Base-by-base conservation (phyloP, 768 basidiomycete genomes). In the Leccinum sublutescens region DNA sequence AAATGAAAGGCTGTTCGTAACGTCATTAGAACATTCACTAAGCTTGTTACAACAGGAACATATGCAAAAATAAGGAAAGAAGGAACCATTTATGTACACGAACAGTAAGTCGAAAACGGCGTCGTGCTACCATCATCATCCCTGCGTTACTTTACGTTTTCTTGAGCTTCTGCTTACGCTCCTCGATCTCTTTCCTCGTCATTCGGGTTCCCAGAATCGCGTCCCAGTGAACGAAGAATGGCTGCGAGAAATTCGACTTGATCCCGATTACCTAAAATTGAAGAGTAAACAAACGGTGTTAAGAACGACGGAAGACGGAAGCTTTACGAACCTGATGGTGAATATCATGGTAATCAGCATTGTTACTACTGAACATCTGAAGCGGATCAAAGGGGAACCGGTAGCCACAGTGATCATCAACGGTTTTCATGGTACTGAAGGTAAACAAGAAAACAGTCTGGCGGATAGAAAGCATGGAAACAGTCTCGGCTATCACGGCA, bases 211-310 rank as follows among this genome's bases (percentile, higher is more conserved):
- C 89, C 55, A 97, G 79, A 25, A 97, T 69, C 9, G 75, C 75
- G 70, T 98, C 95, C 94, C 94, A 98, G 66, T 96, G 94, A 48
- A 95, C 79, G 73, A 95, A 99, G 79, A 94, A 98, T 1, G 95
- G 95, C 68, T 98, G 95, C 1, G 91, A 82, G 70, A 95, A 99
- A 70, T 99, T 99, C 47, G 86, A 89, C 75, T 98, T 98, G 77
- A 97, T 92, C 3, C 96, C 96, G 61, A 91, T 83, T 27, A 10
- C 10, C 70, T 71, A 34, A 38, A 40, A 56, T 33, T 40, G 12
- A 40, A 38, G 11, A 47, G 48, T 5, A 2, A 48, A 59, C 11
- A 3, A 48, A 57, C 14, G 23, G 6, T 1, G 7, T 8, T 57
- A 34, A 64, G 54, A 31, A 17, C 40, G n/a, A 27, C 8, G 10